These are phyloP conservation scores for Backusella sp. DNA, from an alignment of 192 early-diverging fungal genomes.

Conservation along the genomic window DNA sequence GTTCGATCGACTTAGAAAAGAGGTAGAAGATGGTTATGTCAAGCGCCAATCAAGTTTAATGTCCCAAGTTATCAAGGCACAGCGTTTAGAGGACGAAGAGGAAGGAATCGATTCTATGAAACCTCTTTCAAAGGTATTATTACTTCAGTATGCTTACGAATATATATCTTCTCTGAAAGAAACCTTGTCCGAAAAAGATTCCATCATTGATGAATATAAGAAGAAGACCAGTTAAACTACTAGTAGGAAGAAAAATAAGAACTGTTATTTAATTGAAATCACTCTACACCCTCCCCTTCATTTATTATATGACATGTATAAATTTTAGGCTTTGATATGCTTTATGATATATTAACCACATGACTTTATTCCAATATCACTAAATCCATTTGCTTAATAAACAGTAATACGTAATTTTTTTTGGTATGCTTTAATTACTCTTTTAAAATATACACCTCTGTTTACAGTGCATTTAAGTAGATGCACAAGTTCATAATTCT, in stretches of 20 bases:
- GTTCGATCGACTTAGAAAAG: conserved; percentile 75
- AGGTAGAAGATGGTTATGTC: conserved; percentile 61
- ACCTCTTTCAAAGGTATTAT: conserved; percentile 33
- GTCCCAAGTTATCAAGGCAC: conserved; percentile 22
- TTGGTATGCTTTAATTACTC: too few species aligned
- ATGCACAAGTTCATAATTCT: too few species aligned
- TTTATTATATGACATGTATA: neutral
- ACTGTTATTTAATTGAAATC: neutral
- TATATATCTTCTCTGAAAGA: conserved; percentile 28
- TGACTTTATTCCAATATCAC: neutral
- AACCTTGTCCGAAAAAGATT: conserved; percentile 20
- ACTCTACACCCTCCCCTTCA: neutral
- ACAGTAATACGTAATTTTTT: too few species aligned
- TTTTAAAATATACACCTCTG: too few species aligned
- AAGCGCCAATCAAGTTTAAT: conserved; percentile 18
- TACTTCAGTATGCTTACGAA: conserved; percentile 36
- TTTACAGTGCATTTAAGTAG: too few species aligned
- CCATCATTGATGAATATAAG: conserved; percentile 17
- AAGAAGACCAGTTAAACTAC: neutral
- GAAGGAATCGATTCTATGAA: conserved; percentile 15
- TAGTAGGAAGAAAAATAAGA: neutral
- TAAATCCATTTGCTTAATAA: too few species aligned
- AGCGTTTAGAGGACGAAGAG: conserved; percentile 17
- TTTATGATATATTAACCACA: neutral
- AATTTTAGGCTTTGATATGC: neutral